These are phyloP conservation scores for Pseudoneurospora amorphoporcata DNA, from an alignment of 495 filamentous ascomycete genomes.

Conservation along the genomic window DNA sequence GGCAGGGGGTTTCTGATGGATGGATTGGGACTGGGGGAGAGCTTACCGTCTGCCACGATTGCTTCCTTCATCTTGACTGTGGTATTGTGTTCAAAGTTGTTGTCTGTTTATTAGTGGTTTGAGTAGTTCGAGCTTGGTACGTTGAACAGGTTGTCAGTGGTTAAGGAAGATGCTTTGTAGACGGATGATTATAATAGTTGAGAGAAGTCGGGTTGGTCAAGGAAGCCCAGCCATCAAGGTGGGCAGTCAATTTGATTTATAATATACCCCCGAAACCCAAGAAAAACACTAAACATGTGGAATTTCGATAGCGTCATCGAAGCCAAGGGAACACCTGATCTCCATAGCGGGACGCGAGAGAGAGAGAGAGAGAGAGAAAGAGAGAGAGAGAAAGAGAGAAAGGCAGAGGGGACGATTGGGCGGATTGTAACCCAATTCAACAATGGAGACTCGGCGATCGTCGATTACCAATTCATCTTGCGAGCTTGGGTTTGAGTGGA, in stretches of 20 bases:
- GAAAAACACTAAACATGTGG: background rate
- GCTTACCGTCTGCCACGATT: conserved; percentile 35
- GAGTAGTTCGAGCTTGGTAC: background rate
- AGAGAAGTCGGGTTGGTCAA: background rate
- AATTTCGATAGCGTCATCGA: background rate
- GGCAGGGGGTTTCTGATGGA: background rate
- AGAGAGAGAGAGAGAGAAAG: background rate
- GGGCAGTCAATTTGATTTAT: background rate
- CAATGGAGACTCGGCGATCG: background rate
- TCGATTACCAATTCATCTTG: background rate
- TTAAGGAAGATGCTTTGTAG: background rate
- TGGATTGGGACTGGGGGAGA: background rate
- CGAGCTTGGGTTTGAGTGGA: background rate
- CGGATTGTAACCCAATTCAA: background rate
- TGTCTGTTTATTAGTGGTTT: background rate
- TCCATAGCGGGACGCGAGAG: background rate
- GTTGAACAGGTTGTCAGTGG: background rate
- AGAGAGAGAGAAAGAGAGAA: background rate
- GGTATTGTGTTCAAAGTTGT: background rate
- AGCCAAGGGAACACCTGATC: background rate
- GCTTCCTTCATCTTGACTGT: conserved; percentile 53
- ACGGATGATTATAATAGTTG: no score
- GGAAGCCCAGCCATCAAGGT: background rate
- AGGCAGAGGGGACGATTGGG: background rate
- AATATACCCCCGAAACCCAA: background rate